Evolutionary conservation across 1,139 yeast genomes (phyloP).

Genomic region (Kurtzmaniella quercitrusa): DNA sequence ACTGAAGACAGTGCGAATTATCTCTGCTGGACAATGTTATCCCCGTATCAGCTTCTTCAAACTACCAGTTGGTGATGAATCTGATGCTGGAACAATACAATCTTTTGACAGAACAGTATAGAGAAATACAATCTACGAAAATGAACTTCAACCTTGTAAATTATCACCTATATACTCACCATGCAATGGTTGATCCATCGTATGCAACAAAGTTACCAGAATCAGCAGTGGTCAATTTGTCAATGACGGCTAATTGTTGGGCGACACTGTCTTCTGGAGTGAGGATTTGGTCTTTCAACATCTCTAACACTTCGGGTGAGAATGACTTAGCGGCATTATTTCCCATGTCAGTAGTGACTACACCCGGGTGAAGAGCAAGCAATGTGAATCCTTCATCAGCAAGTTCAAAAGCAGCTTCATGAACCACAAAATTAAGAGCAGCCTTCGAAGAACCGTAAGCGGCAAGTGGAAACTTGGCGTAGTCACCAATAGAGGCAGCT

Average conservation of each 20-base stretch:
- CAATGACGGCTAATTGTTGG: slow-evolving; percentile 4
- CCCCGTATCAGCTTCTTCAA: too few species aligned
- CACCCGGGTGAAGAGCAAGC: slow-evolving; percentile 27
- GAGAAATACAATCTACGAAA: too few species aligned
- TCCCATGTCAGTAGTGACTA: slow-evolving; percentile 21
- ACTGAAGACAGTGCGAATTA: too few species aligned
- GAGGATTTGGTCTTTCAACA: neutral
- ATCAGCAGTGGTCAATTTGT: slow-evolving; percentile 3
- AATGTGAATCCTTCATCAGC: slow-evolving; percentile 18
- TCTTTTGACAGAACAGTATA: slow-evolving; percentile 64
- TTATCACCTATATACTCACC: neutral
- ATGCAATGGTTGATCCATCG: slow-evolving; percentile 9
- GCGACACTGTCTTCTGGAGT: slow-evolving; percentile 11
- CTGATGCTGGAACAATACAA: too few species aligned
- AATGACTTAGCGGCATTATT: neutral
- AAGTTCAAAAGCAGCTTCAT: slow-evolving; percentile 8
- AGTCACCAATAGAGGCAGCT: slow-evolving; percentile 17
- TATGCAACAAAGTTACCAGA: slow-evolving; percentile 10
- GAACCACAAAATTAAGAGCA: slow-evolving; percentile 13
- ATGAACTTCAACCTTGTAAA: too few species aligned
- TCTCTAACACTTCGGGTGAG: neutral
- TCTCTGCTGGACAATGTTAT: too few species aligned
- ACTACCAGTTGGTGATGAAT: too few species aligned
- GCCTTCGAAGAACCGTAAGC: slow-evolving; percentile 21
- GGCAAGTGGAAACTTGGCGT: slow-evolving; percentile 7